These are phyloP conservation scores for Diospyros lotus DNA, from an alignment of 148 eudicot species.

Conservation along the genomic window DNA sequence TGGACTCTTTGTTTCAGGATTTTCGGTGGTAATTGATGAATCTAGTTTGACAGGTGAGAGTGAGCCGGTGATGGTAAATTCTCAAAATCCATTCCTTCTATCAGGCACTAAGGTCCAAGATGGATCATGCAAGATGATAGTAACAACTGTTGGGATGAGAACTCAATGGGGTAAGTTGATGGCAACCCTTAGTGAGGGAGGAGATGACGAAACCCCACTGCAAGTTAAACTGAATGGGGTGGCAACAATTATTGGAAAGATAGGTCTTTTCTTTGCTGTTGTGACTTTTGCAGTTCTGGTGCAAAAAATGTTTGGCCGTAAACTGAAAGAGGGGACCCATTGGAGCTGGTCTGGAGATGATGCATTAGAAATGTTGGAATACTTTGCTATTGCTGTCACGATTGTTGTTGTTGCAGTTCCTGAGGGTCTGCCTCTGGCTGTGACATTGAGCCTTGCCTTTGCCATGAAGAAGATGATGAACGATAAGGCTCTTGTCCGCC, in stretches of 20 bases:
- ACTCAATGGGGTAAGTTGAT: constrained; percentile 97
- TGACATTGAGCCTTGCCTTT: constrained; percentile 89
- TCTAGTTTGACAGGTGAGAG: constrained; percentile 97
- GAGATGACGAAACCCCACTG: constrained; percentile 92
- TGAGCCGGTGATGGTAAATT: constrained; percentile 74
- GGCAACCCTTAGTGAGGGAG: constrained; percentile 98
- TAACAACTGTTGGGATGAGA: constrained; percentile 97
- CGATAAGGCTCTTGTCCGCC: constrained; percentile 90
- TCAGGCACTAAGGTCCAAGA: constrained; percentile 98
- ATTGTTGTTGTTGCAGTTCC: constrained; percentile 99
- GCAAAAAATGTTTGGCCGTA: constrained; percentile 55
- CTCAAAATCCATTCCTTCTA: constrained; percentile 72
- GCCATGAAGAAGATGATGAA: constrained; percentile 99
- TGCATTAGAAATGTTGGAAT: constrained; percentile 70
- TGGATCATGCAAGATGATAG: constrained; percentile 92
- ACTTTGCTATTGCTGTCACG: constrained; percentile 89
- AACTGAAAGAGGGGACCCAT: constrained; percentile 55
- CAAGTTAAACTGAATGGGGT: constrained; percentile 97
- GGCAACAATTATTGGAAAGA: constrained; percentile 89
- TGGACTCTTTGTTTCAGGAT: constrained; percentile 91
- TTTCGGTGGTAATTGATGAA: constrained; percentile 79
- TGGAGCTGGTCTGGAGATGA: constrained; percentile 80
- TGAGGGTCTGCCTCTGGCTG: constrained; percentile 92
- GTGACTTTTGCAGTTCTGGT: constrained; percentile 86
- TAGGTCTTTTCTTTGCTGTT: constrained; percentile 88